Evolutionary conservation across 1,139 yeast species (phyloP), one percentile per base, ranked within the genome.

Genomic region (Saccharomycopsis hybrid): DNA sequence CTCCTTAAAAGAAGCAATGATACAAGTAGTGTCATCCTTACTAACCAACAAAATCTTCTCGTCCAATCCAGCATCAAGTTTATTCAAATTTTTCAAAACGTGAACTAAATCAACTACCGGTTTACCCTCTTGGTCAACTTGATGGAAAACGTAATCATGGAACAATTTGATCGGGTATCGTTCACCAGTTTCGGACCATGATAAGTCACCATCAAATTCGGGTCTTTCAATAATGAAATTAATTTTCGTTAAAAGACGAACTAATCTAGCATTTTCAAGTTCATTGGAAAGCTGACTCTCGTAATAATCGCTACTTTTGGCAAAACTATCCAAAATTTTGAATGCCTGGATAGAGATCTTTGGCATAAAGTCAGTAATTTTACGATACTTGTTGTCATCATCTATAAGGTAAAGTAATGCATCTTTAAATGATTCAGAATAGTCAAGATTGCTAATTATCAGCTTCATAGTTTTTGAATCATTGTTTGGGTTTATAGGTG

Each of bases 11-110:
- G 90, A 80, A 48, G 86, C 82, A 47, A 89, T 80, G 55, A 89
- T 71, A 63, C 95, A 87, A 46, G 79, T 80, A 68, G 80, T 80
- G 62, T 89, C 96, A 63, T 90, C 96, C 18, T 84, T 76, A 32
- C 94, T 82, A 4, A 88, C 86, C 54, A 92, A 73, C 62, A 89
- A 70, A 30, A 92, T 67, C 59, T 78, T 81, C 64, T 92, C 98
- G 48, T 87, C 92, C 44, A 85, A 76, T 1, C 97, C 98, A 11
- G 94, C 95, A 64, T 94, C 99, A 54, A 92, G 71, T 65, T 92
- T 92, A 67, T 92, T 92, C 60, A 92, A 70, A 58, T 84, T 78
- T 48, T 78, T 71, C 56, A 94, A 70, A 3, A 90, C 94, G 63
- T 89, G 88, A 1, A 90, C 82, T 58, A 92, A 71, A 65, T 94